A percentile compares a stretch with the other conserved stretches of the same genome.
Evolutionary conservation across 768 basidiomycete species (phyloP).

Genomic region (Macrolepiota fuliginosa): DNA sequence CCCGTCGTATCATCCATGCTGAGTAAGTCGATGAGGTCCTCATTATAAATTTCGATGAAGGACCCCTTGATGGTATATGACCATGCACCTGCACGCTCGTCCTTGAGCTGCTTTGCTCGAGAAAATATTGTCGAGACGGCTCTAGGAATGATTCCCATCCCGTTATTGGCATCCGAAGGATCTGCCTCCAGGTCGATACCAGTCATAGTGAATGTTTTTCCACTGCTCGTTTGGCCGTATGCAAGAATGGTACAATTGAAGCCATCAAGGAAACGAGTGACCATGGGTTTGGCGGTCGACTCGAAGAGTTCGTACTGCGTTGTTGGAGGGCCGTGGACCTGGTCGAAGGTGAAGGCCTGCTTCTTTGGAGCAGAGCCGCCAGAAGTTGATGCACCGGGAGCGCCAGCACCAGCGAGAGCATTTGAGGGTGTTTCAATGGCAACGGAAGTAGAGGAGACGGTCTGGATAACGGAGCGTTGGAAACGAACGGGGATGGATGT

Average conservation of each 20-base stretch:
- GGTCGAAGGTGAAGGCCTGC: conserved; percentile 89
- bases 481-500: conserved; percentile 90
- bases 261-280: conserved; percentile 86
- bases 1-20: conserved; percentile 66
- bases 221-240: conserved; percentile 96
- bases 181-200: conserved; percentile 89
- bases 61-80: conserved; percentile 81
- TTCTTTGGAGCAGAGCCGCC: conserved; percentile 62
- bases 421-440: conserved; percentile 73
- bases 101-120: conserved; percentile 71
- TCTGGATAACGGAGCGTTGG: conserved; percentile 85
- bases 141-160: conserved; percentile 94
- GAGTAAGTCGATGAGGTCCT: conserved; percentile 95
- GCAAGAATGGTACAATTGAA: conserved; percentile 98
- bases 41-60: conserved; percentile 98
- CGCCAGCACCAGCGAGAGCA: conserved; percentile 47
- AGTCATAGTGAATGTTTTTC: conserved; percentile 98
- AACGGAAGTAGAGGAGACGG: conserved; percentile 70
- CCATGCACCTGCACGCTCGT: conserved; percentile 74
- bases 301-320: conserved; percentile 87
- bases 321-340: conserved; percentile 84
- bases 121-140: conserved; percentile 89
- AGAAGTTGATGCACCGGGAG: conserved; percentile 44
- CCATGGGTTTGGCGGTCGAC: conserved; percentile 79
- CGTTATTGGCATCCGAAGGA: conserved; percentile 76